A percentile compares a stretch with the other conserved stretches of the same genome.
phyloP scores from a whole-genome alignment of 305 asterid species.

The Rubia tinctorum region DNA sequence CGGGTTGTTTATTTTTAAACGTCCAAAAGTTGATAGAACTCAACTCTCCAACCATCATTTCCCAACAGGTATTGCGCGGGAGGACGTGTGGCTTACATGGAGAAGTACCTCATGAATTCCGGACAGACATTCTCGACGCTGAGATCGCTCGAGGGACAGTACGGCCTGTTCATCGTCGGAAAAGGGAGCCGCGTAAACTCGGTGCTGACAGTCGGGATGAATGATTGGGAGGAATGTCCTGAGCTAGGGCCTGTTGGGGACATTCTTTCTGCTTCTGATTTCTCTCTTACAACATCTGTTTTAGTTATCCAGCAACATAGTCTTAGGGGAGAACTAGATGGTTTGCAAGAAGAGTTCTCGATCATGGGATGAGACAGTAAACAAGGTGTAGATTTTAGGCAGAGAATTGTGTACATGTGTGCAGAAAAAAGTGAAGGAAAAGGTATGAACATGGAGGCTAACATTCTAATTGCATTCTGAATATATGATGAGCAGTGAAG shows the following conservation, averaged over 20 bases:
- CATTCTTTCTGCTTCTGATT: slow-evolving; percentile 84
- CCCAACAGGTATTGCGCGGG: slow-evolving; percentile 25
- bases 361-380: slow-evolving; percentile 51
- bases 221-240: slow-evolving; percentile 97
- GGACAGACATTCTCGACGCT: slow-evolving; percentile 87
- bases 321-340: slow-evolving; percentile 80
- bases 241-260: slow-evolving; percentile 94
- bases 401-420: background rate
- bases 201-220: slow-evolving; percentile 84
- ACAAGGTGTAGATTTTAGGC: background rate
- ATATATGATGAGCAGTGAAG: no score
- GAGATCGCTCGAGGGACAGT: slow-evolving; percentile 78
- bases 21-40: no score
- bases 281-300: slow-evolving; percentile 71
- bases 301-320: slow-evolving; percentile 84
- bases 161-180: slow-evolving; percentile 83
- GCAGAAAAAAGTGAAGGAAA: background rate
- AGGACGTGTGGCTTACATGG: slow-evolving; percentile 81
- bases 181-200: slow-evolving; percentile 85
- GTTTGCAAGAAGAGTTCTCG: slow-evolving; percentile 87
- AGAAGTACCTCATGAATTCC: slow-evolving; percentile 80
- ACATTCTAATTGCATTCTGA: background rate
- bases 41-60: no score
- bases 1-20: no score
- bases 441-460: background rate